phyloP scores from a whole-genome alignment of 306 rosid species.

The Castanospermum australe region DNA sequence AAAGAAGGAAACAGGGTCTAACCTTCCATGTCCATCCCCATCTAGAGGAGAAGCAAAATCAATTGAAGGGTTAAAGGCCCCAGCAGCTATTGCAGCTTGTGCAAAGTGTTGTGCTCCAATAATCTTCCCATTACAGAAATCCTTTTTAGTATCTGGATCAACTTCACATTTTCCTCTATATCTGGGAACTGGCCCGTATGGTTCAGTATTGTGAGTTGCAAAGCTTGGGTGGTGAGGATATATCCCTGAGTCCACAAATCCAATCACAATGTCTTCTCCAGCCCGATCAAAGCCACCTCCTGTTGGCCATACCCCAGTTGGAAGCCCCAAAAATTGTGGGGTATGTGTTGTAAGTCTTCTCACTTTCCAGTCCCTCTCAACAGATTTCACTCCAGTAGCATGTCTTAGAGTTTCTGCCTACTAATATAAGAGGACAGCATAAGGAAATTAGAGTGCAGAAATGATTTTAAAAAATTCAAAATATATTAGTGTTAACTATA shows the following conservation, averaged over 20 bases:
- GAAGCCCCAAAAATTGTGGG: slow-evolving; percentile 98
- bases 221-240: slow-evolving; percentile 95
- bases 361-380: slow-evolving; percentile 97
- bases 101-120: slow-evolving; percentile 99
- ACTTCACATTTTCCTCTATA: slow-evolving; percentile 95
- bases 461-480: slow-evolving; percentile 10
- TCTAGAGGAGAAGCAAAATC: slow-evolving; percentile 95
- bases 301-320: slow-evolving; percentile 99
- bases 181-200: slow-evolving; percentile 80
- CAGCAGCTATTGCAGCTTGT: slow-evolving; percentile 95
- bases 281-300: slow-evolving; percentile 99
- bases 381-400: slow-evolving; percentile 86
- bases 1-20: slow-evolving; percentile 29
- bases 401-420: slow-evolving; percentile 95
- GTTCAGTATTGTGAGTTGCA: slow-evolving; percentile 59
- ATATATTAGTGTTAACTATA: background rate
- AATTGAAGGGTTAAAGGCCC: slow-evolving; percentile 85
- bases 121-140: slow-evolving; percentile 93
- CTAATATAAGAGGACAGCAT: slow-evolving; percentile 53
- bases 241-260: slow-evolving; percentile 96
- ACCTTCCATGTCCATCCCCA: slow-evolving; percentile 99
- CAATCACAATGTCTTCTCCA: slow-evolving; percentile 95
- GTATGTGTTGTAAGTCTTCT: slow-evolving; percentile 91
- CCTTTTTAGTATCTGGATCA: slow-evolving; percentile 80
- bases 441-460: slow-evolving; percentile 42